These are phyloP conservation scores for Gossypium lobatum DNA, from an alignment of 441 rosid species.

Conservation along the genomic window DNA sequence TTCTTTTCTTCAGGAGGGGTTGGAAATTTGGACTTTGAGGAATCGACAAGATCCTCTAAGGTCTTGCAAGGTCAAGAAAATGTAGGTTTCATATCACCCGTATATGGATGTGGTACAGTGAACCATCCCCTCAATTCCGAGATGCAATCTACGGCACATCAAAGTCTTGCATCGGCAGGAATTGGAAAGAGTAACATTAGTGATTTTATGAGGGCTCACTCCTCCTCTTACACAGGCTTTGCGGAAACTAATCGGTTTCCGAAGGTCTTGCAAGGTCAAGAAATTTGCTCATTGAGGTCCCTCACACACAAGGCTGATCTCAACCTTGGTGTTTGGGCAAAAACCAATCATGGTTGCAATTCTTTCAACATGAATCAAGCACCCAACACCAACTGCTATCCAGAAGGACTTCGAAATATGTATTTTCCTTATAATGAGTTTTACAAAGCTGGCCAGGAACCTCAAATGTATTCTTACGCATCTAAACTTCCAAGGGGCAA, in stretches of 20 bases:
- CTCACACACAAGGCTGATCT: conserved; percentile 49
- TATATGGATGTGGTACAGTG: conserved; percentile 49
- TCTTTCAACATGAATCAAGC: conserved; percentile 42
- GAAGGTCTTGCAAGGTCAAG: conserved; percentile 99
- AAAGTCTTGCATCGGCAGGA: conserved; percentile 43
- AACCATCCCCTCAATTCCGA: conserved; percentile 58
- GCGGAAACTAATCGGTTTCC: conserved; percentile 56
- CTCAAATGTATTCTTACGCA: conserved; percentile 23
- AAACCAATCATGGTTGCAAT: conserved; percentile 34
- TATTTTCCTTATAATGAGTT: conserved; percentile 40
- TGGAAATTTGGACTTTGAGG: conserved; percentile 76
- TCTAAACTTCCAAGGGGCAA: conserved; percentile 38
- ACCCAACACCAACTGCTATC: conserved; percentile 41
- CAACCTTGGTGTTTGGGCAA: conserved; percentile 45
- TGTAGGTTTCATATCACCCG: conserved; percentile 61
- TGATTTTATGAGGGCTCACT: conserved; percentile 37
- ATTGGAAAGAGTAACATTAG: conserved; percentile 32
- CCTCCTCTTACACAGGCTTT: conserved; percentile 45
- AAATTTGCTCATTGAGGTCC: conserved; percentile 72
- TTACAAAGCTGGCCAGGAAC: conserved; percentile 31
- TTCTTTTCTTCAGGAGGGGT: conserved; percentile 42
- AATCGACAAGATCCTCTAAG: conserved; percentile 86
- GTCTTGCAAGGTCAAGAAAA: conserved; percentile 99
- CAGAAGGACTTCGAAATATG: conserved; percentile 31
- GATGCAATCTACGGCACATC: conserved; percentile 47